Evolutionary conservation across 2,329 filamentous ascomycete species (phyloP).

Genomic region (Fusarium sambucinum): DNA sequence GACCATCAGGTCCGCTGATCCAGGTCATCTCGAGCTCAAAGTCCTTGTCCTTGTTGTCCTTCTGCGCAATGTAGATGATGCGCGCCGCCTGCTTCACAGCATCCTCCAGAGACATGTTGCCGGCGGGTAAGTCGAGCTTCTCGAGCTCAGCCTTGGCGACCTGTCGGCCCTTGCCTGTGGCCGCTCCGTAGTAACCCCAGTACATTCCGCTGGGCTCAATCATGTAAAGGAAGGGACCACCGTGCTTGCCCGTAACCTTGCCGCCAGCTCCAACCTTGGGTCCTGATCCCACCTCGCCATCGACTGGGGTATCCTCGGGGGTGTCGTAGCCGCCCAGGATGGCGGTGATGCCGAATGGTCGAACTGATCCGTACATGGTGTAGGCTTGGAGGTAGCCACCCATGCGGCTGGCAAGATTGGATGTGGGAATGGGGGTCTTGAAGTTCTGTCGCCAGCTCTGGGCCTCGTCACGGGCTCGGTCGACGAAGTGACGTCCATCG

Average conservation of each 20-base stretch:
- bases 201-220: slow-evolving; percentile 97
- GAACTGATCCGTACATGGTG: slow-evolving; percentile 96
- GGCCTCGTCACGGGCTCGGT: slow-evolving; percentile 93
- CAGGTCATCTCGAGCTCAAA: slow-evolving; percentile 99
- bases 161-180: slow-evolving; percentile 96
- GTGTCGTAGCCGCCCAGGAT: slow-evolving; percentile 96
- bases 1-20: slow-evolving; percentile 87
- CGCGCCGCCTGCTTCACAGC: slow-evolving; percentile 95
- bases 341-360: slow-evolving; percentile 95
- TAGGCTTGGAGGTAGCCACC: slow-evolving; percentile 97
- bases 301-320: slow-evolving; percentile 84
- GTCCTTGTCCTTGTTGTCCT: slow-evolving; percentile 99
- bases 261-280: slow-evolving; percentile 85
- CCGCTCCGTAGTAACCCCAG: slow-evolving; percentile 99
- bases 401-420: slow-evolving; percentile 90
- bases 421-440: slow-evolving; percentile 92
- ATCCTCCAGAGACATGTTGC: slow-evolving; percentile 81
- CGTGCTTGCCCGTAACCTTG: slow-evolving; percentile 79
- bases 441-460: slow-evolving; percentile 91
- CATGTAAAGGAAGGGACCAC: slow-evolving; percentile 97
- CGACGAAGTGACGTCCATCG: slow-evolving; percentile 94
- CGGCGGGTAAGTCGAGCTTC: slow-evolving; percentile 89
- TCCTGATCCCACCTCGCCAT: slow-evolving; percentile 88
- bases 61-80: slow-evolving; percentile 97
- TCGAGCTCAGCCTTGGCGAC: slow-evolving; percentile 98